Base-by-base conservation (phyloP, 495 filamentous ascomycete species). In the Penicillium bialowiezense region DNA sequence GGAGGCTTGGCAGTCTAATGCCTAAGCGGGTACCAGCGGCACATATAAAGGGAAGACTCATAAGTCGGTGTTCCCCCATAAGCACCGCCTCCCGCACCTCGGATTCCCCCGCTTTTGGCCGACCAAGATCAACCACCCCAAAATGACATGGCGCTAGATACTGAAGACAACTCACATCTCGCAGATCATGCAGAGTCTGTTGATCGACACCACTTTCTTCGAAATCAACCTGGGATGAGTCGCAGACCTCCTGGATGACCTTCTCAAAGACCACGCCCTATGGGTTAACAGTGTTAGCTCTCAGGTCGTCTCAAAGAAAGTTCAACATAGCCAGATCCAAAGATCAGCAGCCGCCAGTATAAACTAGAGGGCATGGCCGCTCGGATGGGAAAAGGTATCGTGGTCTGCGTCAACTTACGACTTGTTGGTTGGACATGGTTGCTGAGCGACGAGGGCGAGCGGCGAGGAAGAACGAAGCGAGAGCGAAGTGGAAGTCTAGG, bases 121-220 rank as follows among this genome's bases (percentile, higher is more conserved):
- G 56, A 55, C 50, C 28, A 43, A 55, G 42, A 46, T 26, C 26
- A 46, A 44, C 41, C 45, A 54, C 40, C 36, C 37, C 42, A 33
- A 32, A 51, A 38, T 17, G 39, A 52, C 50, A 54, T 46, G 56
- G 52, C 47, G 37, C 50, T 26, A 28, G 10, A 48, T 46, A 20
- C 9, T 39, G 55, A 48, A 52, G 17, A 21, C 32, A 29, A 75
- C 84, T 82, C 67, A 97, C 92, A 77, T 82, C 77, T 65, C 79
- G 83, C 79, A 99, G 75, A 63, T 95, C 89, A 51, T 88, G 77
- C 56, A 99, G 76, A 38, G 89, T 89, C 55, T 81, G 72, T 63
- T 89, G 87, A 50, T 93, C 89, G 51, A 97, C 88, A 54, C 95
- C 95, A 59, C 85, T 87, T 67, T 97, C 93, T 68, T 99, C 95